These are phyloP conservation scores for Colletotrichum caudatum DNA, from an alignment of 2,329 filamentous ascomycete genomes.

Conservation along the genomic window DNA sequence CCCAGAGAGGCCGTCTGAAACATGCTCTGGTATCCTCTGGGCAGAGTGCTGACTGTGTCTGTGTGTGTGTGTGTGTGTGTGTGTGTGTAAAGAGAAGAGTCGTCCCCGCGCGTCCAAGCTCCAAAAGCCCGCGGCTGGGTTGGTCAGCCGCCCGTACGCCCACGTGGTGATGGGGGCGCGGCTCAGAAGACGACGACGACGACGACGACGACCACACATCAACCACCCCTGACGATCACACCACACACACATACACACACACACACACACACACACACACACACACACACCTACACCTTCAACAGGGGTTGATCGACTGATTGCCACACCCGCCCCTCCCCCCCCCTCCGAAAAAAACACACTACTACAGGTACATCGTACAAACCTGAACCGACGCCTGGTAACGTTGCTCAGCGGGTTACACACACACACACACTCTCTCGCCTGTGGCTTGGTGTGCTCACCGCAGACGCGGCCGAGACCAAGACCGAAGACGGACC, in stretches of 20 bases:
- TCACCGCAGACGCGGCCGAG: conserved; percentile 6
- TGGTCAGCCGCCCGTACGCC: conserved; percentile 31
- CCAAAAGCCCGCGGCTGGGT: conserved; percentile 14
- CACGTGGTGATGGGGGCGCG: conserved; percentile 36
- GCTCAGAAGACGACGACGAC: conserved; percentile 11
- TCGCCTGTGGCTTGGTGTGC: neutral
- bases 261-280: neutral
- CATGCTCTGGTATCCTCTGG: conserved; percentile 29
- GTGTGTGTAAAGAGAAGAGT: neutral
- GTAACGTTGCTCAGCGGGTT: conserved; percentile 3
- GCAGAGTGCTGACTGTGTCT: conserved; percentile 6
- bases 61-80: neutral
- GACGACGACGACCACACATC: neutral
- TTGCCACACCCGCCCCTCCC: conserved; percentile 16
- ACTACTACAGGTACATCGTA: neutral
- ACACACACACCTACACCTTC: neutral
- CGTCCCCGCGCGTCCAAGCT: conserved; percentile 9
- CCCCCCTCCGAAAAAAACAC: neutral
- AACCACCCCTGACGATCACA: conserved; percentile 38
- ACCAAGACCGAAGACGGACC: neutral
- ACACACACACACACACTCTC: neutral
- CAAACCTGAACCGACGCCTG: conserved; percentile 8
- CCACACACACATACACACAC: neutral
- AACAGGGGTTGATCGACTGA: conserved; percentile 28
- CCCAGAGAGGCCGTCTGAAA: conserved; percentile 37